A percentile compares a stretch with the other conserved stretches of the same genome.
phyloP scores from a whole-genome alignment of 164 flowering plant genomes.

The Vitis rupestris region DNA sequence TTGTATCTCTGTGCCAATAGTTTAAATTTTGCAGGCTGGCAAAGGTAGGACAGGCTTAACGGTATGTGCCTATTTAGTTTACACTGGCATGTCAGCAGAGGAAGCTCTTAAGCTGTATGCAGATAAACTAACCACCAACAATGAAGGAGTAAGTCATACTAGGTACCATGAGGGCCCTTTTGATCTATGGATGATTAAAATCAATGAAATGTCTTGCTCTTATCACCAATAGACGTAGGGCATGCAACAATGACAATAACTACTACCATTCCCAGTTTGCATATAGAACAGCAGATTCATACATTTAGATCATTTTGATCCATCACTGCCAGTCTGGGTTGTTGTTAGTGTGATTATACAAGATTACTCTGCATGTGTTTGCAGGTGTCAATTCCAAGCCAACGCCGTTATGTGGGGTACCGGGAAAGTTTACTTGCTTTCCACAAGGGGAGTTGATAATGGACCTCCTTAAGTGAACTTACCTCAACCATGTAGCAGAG shows the following conservation, averaged over 20 bases:
- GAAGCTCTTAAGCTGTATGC: conserved; percentile 80
- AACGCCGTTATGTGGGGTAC: conserved; percentile 73
- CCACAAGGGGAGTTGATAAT: conserved; percentile 29
- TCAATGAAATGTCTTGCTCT: too few relatives aligned
- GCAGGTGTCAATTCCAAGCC: conserved; percentile 90
- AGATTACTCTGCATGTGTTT: not conserved
- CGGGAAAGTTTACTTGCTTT: conserved; percentile 51
- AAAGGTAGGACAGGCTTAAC: conserved; percentile 91
- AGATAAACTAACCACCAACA: conserved; percentile 64
- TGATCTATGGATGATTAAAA: too few relatives aligned
- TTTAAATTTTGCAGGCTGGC: conserved; percentile 67
- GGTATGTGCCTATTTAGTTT: conserved; percentile 78
- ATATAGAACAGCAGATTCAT: too few relatives aligned
- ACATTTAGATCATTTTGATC: not conserved
- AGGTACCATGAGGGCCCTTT: not conserved
- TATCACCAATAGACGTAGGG: too few relatives aligned
- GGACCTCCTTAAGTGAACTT: conserved; percentile 48
- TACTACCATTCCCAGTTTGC: too few relatives aligned
- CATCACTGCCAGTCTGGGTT: not conserved
- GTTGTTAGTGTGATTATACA: not conserved
- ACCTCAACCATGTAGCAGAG: conserved; percentile 54
- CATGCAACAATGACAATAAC: too few relatives aligned
- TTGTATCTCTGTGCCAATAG: conserved; percentile 3
- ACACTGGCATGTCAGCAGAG: conserved; percentile 69
- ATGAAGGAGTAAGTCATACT: conserved; percentile 56